phyloP scores from a whole-genome alignment of 208 protist species.

The Wallacemonas rigidus region DNA sequence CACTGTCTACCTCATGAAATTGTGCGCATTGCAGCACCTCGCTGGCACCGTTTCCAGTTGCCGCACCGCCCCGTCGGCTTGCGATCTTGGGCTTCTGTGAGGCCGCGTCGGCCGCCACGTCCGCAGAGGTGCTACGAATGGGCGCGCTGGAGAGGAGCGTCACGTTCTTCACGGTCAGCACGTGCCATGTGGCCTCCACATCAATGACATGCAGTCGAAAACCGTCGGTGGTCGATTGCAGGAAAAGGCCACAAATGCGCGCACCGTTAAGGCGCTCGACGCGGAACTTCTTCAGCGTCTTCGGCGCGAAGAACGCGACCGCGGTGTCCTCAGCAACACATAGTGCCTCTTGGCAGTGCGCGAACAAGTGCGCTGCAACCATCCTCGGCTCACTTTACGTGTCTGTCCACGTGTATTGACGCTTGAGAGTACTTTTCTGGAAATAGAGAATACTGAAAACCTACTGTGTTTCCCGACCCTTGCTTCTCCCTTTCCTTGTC shows the following conservation, averaged over 20 bases:
- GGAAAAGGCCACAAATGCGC: conserved; percentile 65
- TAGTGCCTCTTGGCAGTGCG: conserved; percentile 67
- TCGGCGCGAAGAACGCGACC: conserved; percentile 78
- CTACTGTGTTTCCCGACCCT: no score
- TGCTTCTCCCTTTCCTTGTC: no score
- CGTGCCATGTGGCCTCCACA: conserved; percentile 68
- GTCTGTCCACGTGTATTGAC: no score
- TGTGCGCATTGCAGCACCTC: conserved; percentile 24
- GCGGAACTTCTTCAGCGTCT: conserved; percentile 82
- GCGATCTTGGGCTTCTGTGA: conserved; percentile 29
- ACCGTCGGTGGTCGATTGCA: conserved; percentile 25
- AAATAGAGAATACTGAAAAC: no score
- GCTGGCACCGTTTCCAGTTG: neutral
- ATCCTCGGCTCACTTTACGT: conserved; percentile 18
- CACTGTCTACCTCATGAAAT: conserved; percentile 46
- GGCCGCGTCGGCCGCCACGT: neutral
- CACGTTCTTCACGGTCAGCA: conserved; percentile 48
- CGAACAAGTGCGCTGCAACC: conserved; percentile 52
- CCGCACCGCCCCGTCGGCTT: neutral
- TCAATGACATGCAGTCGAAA: conserved; percentile 76
- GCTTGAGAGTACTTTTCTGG: no score
- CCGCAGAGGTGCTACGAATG: conserved; percentile 16
- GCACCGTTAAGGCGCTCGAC: conserved; percentile 77
- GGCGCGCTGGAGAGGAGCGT: conserved; percentile 39
- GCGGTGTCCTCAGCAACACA: conserved; percentile 83